Evolutionary conservation across 2,329 filamentous ascomycete genomes (phyloP), one percentile per base, ranked within the genome.

Genomic region (Simplicillium sp.): DNA sequence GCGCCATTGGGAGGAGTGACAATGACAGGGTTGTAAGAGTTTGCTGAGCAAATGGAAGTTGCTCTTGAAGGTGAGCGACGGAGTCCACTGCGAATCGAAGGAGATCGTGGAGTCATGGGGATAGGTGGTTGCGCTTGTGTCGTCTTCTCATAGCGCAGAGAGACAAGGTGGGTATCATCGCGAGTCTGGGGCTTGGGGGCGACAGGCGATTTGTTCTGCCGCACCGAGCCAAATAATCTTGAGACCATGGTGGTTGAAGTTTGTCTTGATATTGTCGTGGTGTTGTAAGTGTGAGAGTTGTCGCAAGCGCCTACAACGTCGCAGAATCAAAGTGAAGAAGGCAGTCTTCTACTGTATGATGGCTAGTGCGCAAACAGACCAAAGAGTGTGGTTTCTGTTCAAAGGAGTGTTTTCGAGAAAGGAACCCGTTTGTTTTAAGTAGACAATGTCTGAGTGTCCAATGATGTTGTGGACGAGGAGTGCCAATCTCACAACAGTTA

Each of bases 71-170:
- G 43, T 46, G 59, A 50, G 48, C 50, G 38, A 46, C 11, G 18
- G 43, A 35, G 38, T 44, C 41, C 46, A 46, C 15, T 16, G 44
- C 43, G 13, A 43, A 17, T 9, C 39, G 18, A 17, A 38, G 37
- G 11, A 54, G 58, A 65, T 52, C 64, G 62, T 46, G 69, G 66
- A 37, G 67, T 58, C 44, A 76, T 57, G 36, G 70, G 69, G 47
- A 78, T 73, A 29, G 77, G 77, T 44, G 72, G 72, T 55, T 74
- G 70, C 37, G 72, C 72, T 50, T 73, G 68, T 38, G 70, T 61
- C 29, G 73, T 76, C 57, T 80, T 70, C 53, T 82, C 77, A 61
- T 82, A 81, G 43, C 74, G 71, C 41, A 81, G 53, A 37, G 68
- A 69, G 44, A 80, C 65, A 49, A 80, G 56, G 48, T 57, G 61